Percentiles rank a stretch among this genome's conserved stretches.
These are phyloP conservation scores for Nitzschia sp. DNA, from an alignment of 108 stramenopile species.

Conservation along the genomic window DNA sequence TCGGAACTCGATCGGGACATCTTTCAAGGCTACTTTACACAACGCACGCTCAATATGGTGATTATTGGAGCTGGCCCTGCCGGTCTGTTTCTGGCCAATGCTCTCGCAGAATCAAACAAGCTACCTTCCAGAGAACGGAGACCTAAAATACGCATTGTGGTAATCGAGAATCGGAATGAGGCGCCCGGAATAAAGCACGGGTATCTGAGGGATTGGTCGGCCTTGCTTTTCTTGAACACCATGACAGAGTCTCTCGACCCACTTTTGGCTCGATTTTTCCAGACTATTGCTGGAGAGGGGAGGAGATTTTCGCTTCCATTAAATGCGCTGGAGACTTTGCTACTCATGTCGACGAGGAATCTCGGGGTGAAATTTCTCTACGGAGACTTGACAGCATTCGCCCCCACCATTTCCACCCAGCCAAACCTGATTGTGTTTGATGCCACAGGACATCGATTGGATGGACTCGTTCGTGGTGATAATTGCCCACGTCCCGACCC, in stretches of 20 bases:
- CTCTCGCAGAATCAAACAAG: slow-evolving; percentile 12
- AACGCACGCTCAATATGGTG: slow-evolving; percentile 21
- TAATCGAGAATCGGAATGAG: slow-evolving; percentile 23
- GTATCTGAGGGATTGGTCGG: slow-evolving; percentile 26
- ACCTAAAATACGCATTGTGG: slow-evolving; percentile 15
- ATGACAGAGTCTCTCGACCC: slow-evolving; percentile 12
- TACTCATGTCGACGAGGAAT: slow-evolving; percentile 26
- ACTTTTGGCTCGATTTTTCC: slow-evolving; percentile 14
- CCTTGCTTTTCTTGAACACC: neutral
- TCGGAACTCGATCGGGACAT: slow-evolving; percentile 4
- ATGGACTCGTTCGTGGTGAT: slow-evolving; percentile 2
- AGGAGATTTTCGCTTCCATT: slow-evolving; percentile 17
- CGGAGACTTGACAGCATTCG: slow-evolving; percentile 13
- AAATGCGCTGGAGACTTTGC: slow-evolving; percentile 29
- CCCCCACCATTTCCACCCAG: neutral
- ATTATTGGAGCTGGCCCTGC: slow-evolving; percentile 33
- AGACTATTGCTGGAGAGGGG: neutral
- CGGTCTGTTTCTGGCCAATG: slow-evolving; percentile 34
- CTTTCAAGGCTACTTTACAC: slow-evolving; percentile 1
- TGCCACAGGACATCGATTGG: slow-evolving; percentile 30
- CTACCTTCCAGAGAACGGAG: neutral
- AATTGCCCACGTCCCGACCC: neutral
- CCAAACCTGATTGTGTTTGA: slow-evolving; percentile 32
- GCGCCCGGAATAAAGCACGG: slow-evolving; percentile 19
- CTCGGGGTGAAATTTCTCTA: slow-evolving; percentile 26